Evolutionary conservation across 2,329 filamentous ascomycete species (phyloP).

Genomic region (Lomentospora prolificans): DNA sequence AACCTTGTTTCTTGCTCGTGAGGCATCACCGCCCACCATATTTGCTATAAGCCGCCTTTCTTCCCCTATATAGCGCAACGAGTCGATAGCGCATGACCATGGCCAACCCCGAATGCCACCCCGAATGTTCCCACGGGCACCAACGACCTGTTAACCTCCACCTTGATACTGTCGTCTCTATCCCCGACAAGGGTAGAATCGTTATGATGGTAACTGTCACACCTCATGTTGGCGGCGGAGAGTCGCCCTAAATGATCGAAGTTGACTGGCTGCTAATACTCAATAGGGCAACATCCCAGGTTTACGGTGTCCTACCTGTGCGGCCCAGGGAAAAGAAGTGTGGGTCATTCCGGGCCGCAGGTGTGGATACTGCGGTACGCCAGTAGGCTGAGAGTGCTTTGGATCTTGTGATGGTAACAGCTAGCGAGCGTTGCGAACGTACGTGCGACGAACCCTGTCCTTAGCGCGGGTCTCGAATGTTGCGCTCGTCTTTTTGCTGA

Average conservation of each 20-base stretch:
- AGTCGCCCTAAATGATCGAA: not conserved
- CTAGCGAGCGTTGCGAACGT: not conserved
- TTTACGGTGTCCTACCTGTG: conserved; percentile 42
- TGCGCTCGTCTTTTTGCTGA: not conserved
- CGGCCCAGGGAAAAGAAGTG: conserved; percentile 36
- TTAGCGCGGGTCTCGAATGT: not conserved
- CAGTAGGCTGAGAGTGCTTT: conserved; percentile 19
- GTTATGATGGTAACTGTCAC: conserved; percentile 3
- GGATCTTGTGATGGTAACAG: not conserved
- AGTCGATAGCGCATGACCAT: too few species aligned
- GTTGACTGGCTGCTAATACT: not conserved
- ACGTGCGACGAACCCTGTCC: not conserved
- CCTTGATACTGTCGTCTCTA: not conserved
- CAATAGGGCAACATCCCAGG: conserved; percentile 30
- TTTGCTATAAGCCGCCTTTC: too few species aligned
- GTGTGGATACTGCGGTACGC: conserved; percentile 41
- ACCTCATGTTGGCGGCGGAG: not conserved
- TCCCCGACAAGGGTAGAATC: not conserved
- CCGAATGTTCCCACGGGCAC: not conserved
- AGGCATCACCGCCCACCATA: too few species aligned
- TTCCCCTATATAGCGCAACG: too few species aligned
- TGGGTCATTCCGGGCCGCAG: conserved; percentile 45
- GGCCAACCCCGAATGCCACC: not conserved
- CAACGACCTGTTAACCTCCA: not conserved
- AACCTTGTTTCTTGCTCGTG: too few species aligned